Percentiles rank a stretch among this genome's conserved stretches.
These are phyloP conservation scores for Pythium aphanidermatum DNA, from an alignment of 352 stramenopile species.

Conservation along the genomic window DNA sequence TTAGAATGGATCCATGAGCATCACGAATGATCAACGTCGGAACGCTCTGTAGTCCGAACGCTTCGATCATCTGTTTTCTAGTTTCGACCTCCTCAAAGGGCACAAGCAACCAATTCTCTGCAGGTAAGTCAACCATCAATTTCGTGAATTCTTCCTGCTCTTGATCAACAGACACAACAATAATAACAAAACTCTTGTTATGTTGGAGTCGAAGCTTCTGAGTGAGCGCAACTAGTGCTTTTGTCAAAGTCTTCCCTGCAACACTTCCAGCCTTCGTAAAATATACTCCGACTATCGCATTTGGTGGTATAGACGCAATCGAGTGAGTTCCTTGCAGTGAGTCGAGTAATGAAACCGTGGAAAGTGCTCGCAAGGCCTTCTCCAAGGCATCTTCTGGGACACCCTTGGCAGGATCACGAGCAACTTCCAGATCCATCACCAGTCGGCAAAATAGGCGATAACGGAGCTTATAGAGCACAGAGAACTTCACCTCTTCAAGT, in stretches of 20 bases:
- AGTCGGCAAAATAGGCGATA: conserved; percentile 62
- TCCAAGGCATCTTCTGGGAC: conserved; percentile 41
- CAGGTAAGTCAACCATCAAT: conserved; percentile 48
- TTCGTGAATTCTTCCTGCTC: conserved; percentile 48
- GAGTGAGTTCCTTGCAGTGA: conserved; percentile 65
- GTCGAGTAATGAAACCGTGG: conserved; percentile 59
- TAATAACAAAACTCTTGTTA: conserved; percentile 54
- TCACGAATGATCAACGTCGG: conserved; percentile 61
- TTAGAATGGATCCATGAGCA: conserved; percentile 50
- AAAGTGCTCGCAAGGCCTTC: conserved; percentile 51
- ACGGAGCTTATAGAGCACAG: conserved; percentile 58
- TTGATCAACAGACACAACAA: conserved; percentile 72
- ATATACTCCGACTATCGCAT: conserved; percentile 71
- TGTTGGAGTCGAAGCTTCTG: conserved; percentile 27
- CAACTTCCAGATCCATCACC: conserved; percentile 45
- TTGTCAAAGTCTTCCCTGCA: conserved; percentile 50
- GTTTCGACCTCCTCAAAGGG: conserved; percentile 67
- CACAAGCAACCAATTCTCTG: conserved; percentile 59
- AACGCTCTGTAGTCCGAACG: conserved; percentile 48
- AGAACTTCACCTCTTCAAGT: conserved; percentile 55
- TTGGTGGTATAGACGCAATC: conserved; percentile 37
- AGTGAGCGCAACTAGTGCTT: conserved; percentile 39
- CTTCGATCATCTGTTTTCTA: conserved; percentile 62
- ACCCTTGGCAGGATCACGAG: conserved; percentile 44
- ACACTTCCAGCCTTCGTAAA: conserved; percentile 47